phyloP scores from a whole-genome alignment of 352 stramenopile species.

The Globisporangium megalacanthum region DNA sequence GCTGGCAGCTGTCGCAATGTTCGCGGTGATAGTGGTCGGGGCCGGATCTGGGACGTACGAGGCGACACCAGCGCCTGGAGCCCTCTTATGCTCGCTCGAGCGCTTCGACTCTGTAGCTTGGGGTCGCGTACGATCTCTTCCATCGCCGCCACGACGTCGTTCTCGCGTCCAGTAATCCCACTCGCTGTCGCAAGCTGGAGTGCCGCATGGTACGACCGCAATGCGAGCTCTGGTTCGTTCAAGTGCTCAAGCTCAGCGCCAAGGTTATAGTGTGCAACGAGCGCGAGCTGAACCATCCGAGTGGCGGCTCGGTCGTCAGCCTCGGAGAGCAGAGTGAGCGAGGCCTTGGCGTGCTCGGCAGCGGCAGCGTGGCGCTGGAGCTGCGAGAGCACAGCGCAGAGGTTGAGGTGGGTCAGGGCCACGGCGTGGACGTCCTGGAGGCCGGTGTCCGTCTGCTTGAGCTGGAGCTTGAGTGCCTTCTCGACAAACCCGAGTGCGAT shows the following conservation, averaged over 20 bases:
- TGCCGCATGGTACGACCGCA: conserved; percentile 17
- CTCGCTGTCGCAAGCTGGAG: conserved; percentile 16
- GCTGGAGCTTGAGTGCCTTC: conserved; percentile 39
- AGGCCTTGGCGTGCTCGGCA: conserved; percentile 36
- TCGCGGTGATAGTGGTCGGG: not conserved
- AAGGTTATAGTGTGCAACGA: conserved; percentile 56
- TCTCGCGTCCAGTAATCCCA: conserved; percentile 12
- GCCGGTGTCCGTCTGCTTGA: conserved; percentile 13
- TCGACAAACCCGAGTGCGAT: conserved; percentile 40
- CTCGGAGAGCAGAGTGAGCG: conserved; percentile 24
- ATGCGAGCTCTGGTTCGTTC: conserved; percentile 17
- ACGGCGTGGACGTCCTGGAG: conserved; percentile 13
- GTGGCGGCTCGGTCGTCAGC: not conserved
- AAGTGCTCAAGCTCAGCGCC: conserved; percentile 57
- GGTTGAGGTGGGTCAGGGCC: conserved; percentile 52
- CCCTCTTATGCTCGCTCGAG: not conserved
- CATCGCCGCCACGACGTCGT: conserved; percentile 21
- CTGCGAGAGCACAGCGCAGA: conserved; percentile 58
- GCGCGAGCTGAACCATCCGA: conserved; percentile 22
- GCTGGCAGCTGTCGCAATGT: not conserved
- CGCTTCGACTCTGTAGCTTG: not conserved
- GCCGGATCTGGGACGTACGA: too few relatives aligned
- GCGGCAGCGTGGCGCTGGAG: conserved; percentile 39
- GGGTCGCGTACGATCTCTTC: conserved; percentile 19
- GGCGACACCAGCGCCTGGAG: not conserved